Evolutionary conservation across 2,329 filamentous ascomycete species (phyloP), one percentile per base, ranked within the genome.

Genomic region (Pseudogymnoascus sp.): DNA sequence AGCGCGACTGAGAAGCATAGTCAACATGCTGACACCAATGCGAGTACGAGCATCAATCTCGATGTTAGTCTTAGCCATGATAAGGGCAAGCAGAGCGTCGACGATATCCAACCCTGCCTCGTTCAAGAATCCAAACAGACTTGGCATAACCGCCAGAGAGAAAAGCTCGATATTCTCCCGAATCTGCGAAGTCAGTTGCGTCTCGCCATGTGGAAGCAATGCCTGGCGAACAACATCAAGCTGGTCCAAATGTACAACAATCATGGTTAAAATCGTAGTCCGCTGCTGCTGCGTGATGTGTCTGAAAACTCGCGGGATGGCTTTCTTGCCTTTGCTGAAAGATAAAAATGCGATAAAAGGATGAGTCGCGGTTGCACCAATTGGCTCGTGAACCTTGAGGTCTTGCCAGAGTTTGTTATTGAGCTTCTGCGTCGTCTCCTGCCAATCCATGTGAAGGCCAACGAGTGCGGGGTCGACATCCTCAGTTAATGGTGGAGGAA

Each of bases 271-370:
- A 63, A 97, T 90, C 0, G 92, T 97, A 19, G 94, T 92, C 57
- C 92, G 89, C 74, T 97, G 92, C 70, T 96, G 89, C 63, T 92
- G 88, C 64, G 89, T 88, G 58, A 96, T 89, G 69, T 96, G 90
- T 41, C 91, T 87, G 82, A 97, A 97, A 59, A 97, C 89, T 60
- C 94, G 90, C 57, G 91, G 91, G 62, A 99, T 90, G 1, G 89
- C 90, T 76, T 94, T 96, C 77, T 96, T 97, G 69, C 94, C 94
- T 77, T 99, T 99, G 66, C 86, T 84, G 69, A 94, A 95, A 3
- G 92, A 95, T 52, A 99, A 78, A 72, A 99, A 92, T 52, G 92
- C 90, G 66, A 99, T 96, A 74, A 99, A 99, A 0, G 94, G 94
- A 72, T 99, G 94, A 15, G 82, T 78, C 2, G 77, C 77, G 58